Evolutionary conservation across 306 rosid species (phyloP).

Genomic region (Casuarina equisetifolia): DNA sequence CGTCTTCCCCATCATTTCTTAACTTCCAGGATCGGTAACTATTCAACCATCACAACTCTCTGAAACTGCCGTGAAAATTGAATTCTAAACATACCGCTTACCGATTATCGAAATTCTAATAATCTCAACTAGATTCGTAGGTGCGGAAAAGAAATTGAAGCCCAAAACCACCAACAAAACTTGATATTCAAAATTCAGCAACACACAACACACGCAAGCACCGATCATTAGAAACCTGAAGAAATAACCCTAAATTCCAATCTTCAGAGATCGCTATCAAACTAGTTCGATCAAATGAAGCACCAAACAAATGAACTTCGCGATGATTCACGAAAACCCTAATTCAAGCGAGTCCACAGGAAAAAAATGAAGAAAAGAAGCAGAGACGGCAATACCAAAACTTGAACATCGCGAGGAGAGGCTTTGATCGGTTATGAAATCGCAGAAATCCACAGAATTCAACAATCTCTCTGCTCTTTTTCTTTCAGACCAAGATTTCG

Average conservation of each 20-base stretch:
- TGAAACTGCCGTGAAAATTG: neutral
- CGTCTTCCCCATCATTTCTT: no score
- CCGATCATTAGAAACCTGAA: neutral
- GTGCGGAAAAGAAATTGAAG: neutral
- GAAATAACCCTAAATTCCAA: neutral
- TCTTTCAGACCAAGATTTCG: neutral
- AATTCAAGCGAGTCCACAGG: neutral
- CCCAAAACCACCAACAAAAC: neutral
- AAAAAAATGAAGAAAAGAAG: neutral
- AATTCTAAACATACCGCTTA: neutral
- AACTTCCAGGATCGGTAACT: neutral
- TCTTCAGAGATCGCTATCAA: neutral
- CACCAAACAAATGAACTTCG: neutral
- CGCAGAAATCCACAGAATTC: slow-evolving; percentile 25
- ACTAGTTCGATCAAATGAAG: neutral
- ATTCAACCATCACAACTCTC: neutral
- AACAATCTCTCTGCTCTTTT: neutral
- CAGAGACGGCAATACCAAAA: slow-evolving; percentile 61
- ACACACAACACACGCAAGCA: neutral
- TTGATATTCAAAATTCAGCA: neutral
- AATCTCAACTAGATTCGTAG: neutral
- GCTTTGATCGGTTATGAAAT: slow-evolving; percentile 23
- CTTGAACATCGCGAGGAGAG: slow-evolving; percentile 58
- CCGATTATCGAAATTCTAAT: neutral
- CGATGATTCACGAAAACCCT: slow-evolving; percentile 12